These are phyloP conservation scores for Ballota nigra DNA, from an alignment of 257 asterid species.

Conservation along the genomic window DNA sequence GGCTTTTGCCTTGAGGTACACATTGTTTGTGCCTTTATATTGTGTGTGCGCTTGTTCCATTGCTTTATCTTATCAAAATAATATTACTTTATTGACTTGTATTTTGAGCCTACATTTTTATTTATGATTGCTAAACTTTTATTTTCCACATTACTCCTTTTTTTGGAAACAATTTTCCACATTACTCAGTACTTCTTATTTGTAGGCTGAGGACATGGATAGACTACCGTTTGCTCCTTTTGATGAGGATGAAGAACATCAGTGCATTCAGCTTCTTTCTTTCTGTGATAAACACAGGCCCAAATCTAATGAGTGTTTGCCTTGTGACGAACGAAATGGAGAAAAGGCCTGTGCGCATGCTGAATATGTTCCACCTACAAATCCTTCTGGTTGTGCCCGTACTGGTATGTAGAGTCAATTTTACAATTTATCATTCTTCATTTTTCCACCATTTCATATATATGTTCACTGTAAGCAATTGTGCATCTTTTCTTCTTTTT, in stretches of 20 bases:
- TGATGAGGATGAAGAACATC: slow-evolving; percentile 89
- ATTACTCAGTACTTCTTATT: slow-evolving; percentile 3
- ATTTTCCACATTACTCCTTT: not conserved
- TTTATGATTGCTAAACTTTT: not conserved
- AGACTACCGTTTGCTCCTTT: slow-evolving; percentile 58
- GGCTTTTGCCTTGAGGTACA: slow-evolving; percentile 96
- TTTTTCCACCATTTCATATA: not conserved
- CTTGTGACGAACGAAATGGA: slow-evolving; percentile 45
- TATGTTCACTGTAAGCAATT: too few relatives aligned
- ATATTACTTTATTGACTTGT: not conserved
- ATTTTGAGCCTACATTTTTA: not conserved
- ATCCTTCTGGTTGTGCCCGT: slow-evolving; percentile 96
- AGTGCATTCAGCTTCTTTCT: slow-evolving; percentile 83
- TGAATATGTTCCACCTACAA: slow-evolving; percentile 62
- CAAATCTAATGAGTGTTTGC: slow-evolving; percentile 53
- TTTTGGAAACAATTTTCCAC: too few relatives aligned
- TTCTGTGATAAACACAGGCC: slow-evolving; percentile 91
- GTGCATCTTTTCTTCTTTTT: not conserved
- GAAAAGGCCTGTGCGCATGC: slow-evolving; percentile 46
- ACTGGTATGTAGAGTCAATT: slow-evolving; percentile 48
- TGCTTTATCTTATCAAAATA: not conserved
- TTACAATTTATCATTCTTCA: slow-evolving; percentile 5
- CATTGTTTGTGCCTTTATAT: slow-evolving; percentile 8
- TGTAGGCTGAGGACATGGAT: slow-evolving; percentile 90
- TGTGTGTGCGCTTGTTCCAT: not conserved